Percentiles rank a stretch among this genome's conserved stretches.
Evolutionary conservation across 257 asterid species (phyloP).

Genomic region (Lantana camara): DNA sequence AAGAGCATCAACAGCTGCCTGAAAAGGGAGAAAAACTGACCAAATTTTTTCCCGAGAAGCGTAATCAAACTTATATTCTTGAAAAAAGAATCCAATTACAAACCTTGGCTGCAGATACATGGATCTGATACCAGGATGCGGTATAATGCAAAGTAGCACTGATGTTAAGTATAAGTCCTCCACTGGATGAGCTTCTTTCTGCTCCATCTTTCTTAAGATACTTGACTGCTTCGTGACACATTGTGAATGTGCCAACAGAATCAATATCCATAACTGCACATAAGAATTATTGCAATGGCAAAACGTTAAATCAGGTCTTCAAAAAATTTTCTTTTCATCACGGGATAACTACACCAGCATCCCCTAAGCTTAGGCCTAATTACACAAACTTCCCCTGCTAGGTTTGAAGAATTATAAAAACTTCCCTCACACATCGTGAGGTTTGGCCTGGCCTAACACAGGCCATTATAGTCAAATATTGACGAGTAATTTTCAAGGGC

Average conservation of each 20-base stretch:
- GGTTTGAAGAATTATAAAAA: too few relatives aligned
- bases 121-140: constrained; percentile 91
- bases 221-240: constrained; percentile 77
- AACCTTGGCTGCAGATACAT: constrained; percentile 93
- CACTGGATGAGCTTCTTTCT: constrained; percentile 57
- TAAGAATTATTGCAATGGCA: background rate
- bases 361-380: too few relatives aligned
- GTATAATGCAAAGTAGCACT: constrained; percentile 93
- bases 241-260: constrained; percentile 93
- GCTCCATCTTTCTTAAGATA: constrained; percentile 73
- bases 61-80: too few relatives aligned
- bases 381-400: too few relatives aligned
- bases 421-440: too few relatives aligned
- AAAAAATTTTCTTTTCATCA: background rate
- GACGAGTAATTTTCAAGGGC: too few relatives aligned
- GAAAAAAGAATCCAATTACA: too few relatives aligned
- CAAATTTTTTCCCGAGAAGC: constrained; percentile 1
- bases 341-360: too few relatives aligned
- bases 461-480: too few relatives aligned
- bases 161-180: constrained; percentile 81
- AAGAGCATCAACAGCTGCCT: constrained; percentile 87
- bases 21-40: constrained; percentile 19
- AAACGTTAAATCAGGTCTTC: constrained; percentile 10
- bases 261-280: constrained; percentile 85
- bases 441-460: too few relatives aligned